Evolutionary conservation across 1,284 basidiomycete genomes (phyloP), one percentile per base, ranked within the genome.

Genomic region (Cryptococcus deneoformans): DNA sequence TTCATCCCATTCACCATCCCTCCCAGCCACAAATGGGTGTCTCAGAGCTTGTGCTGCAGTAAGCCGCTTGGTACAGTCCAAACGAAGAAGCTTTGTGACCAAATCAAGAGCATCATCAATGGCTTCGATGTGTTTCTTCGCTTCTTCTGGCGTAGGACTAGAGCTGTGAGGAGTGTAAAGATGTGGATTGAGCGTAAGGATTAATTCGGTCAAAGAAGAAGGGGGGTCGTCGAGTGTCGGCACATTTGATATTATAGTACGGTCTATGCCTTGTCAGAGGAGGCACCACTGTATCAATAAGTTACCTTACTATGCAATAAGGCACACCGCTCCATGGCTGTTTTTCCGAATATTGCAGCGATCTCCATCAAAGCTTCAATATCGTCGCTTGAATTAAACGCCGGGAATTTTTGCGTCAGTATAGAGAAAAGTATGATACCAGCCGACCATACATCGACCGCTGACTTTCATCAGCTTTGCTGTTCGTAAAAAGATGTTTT

Each of bases 331-430:
- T 95, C 94, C 85, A 97, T 92, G 52, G 84, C 83, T 61, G 82
- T 82, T 59, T 59, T 85, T 3, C 95, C 96, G 66, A 98, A 87
- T 50, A 99, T 87, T 10, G 86, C 82, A 5, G 91, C 88, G 54
- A 99, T 89, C 78, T 99, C 95, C 84, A 98, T 88, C 42, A 99
- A 80, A 5, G 95, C 95, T 74, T 99, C 95, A 37, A 88, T 85
- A 73, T 99, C 95, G 73, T 98, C 93, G 69, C 85, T 90, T 34
- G 94, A 92, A 71, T 94, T 91, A 79, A 99, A 95, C 24, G 98
- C 79, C 0, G 95, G 95, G 69, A 98, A 99, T 65, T 96, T 95
- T 58, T 86, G 85, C 0, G 88, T 88, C 29, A 99, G 81, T 77
- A 98, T 93, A 74, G 93, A 94, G 5, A 99, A 82, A 0, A 99